These are phyloP conservation scores for Clitopilus passeckerianus DNA, from an alignment of 768 basidiomycete species.

Conservation along the genomic window DNA sequence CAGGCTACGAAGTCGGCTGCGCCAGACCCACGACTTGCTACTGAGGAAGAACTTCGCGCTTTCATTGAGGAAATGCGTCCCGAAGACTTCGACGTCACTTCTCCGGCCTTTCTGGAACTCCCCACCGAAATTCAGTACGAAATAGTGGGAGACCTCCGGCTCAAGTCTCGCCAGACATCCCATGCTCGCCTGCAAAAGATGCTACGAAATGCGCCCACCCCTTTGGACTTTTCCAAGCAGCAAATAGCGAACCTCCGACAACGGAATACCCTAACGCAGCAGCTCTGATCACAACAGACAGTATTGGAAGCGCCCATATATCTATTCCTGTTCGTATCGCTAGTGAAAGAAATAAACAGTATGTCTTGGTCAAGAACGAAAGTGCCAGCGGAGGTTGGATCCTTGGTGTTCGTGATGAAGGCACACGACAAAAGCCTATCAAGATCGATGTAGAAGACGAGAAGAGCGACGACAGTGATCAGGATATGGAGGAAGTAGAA, in stretches of 20 bases:
- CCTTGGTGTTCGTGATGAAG: constrained; percentile 84
- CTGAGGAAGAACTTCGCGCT: constrained; percentile 86
- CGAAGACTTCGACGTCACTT: constrained; percentile 90
- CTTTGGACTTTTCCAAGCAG: constrained; percentile 93
- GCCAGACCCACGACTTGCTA: constrained; percentile 91
- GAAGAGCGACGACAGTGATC: constrained; percentile 33
- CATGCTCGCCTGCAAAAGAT: constrained; percentile 89
- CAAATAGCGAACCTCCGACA: constrained; percentile 90
- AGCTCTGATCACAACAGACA: constrained; percentile 90
- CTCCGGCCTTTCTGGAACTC: constrained; percentile 84
- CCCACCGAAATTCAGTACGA: constrained; percentile 98
- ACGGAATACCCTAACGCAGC: constrained; percentile 89
- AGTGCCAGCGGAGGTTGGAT: constrained; percentile 90
- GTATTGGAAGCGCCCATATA: constrained; percentile 84
- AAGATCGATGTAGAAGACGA: constrained; percentile 66
- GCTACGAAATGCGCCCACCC: constrained; percentile 71
- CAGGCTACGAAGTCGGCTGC: constrained; percentile 54
- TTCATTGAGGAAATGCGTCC: constrained; percentile 98
- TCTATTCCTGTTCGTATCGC: constrained; percentile 93
- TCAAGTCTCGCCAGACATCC: constrained; percentile 93
- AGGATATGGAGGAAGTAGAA: constrained; percentile 78
- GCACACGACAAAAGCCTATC: constrained; percentile 82
- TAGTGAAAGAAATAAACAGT: constrained; percentile 91
- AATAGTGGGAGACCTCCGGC: constrained; percentile 91
- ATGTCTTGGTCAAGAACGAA: constrained; percentile 92